Base-by-base conservation (phyloP, 176 grass and related monocot genomes). In the Eremochloa ophiuroides region DNA sequence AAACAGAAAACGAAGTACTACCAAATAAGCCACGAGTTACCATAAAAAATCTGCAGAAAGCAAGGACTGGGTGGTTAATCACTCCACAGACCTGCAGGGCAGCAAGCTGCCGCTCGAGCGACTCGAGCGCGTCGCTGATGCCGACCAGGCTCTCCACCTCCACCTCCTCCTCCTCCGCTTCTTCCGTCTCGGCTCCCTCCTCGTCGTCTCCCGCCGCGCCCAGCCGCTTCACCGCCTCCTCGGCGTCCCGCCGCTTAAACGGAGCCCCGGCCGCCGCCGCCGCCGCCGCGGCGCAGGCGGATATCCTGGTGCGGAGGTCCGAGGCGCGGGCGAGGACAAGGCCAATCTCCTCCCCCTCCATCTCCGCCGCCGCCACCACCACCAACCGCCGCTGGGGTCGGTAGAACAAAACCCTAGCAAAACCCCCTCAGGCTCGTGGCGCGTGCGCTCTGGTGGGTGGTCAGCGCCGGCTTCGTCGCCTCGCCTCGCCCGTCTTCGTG, bases 311-410 rank as follows among this genome's bases (percentile, higher is more conserved):
- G 74, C 92, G 86, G 17, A 98, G 90, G 67, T 95, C 90, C 17
- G 92, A 90, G 8, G 88, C 92, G 27, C 90, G 86, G 34, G 88
- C 92, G 22, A 98, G 84, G 30, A 95, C 95, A 34, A 98, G 71
- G 17, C 90, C 95, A 75, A 95, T 93, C 90, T 93, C 90, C 80
- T 92, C 92, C 71, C 90, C 90, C 18, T 95, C 90, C 95, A 98
- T 94, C 25, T 72, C 71, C 43, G 13, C 48, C 77, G 61, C 75
- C 71, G 10, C 77, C 29, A 48, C 47, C 41, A 2, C 73, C 50
- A 0, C 20, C 40, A 12, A 9, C 0, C 39, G 0, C 39, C 48
- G 20, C 62, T 5, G 18, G 18, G 62, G 22, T 18, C 4, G 42
- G 10, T 9, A 17, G 15, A 28, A 29, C n/a, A 35, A 30, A 88